Percentiles rank a stretch among this genome's conserved stretches.
These are phyloP conservation scores for Populus tremula DNA, from an alignment of 345 rosid genomes.

Conservation along the genomic window DNA sequence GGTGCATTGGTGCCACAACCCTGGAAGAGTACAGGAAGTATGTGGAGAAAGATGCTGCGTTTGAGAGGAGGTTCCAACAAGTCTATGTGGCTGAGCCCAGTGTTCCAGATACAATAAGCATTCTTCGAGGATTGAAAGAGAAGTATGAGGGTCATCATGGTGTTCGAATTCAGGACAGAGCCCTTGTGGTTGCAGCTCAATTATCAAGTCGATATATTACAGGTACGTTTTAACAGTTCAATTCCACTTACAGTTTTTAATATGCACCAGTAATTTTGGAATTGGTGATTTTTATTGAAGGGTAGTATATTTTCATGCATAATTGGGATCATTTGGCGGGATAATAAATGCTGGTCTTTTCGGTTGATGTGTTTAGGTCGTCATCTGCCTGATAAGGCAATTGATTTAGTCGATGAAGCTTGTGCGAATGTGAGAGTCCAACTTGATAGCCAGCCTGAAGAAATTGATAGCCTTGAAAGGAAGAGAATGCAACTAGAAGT, in stretches of 20 bases:
- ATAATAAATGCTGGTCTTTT: no score
- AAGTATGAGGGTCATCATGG: constrained; percentile 95
- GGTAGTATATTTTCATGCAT: no score
- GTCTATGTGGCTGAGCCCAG: constrained; percentile 94
- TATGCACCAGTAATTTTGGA: not conserved
- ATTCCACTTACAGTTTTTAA: not conserved
- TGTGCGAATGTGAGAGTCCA: constrained; percentile 96
- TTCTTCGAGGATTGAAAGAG: constrained; percentile 90
- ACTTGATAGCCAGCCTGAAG: constrained; percentile 94
- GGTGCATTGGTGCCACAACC: constrained; percentile 93
- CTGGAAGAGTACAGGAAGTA: constrained; percentile 92
- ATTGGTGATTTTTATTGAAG: not conserved
- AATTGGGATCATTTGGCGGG: no score
- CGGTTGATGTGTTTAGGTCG: constrained; percentile 42
- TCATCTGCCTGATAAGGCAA: constrained; percentile 89
- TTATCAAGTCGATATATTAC: constrained; percentile 86
- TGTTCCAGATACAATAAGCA: constrained; percentile 73
- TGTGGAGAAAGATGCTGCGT: constrained; percentile 97
- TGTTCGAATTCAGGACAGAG: constrained; percentile 81
- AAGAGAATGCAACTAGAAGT: constrained; percentile 81
- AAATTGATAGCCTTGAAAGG: constrained; percentile 85
- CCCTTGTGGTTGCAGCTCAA: constrained; percentile 82
- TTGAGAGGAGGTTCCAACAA: constrained; percentile 88
- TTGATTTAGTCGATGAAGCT: constrained; percentile 92
- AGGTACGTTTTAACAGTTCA: constrained; percentile 37